phyloP scores from a whole-genome alignment of 345 rosid species.

The Populus ilicifolia region DNA sequence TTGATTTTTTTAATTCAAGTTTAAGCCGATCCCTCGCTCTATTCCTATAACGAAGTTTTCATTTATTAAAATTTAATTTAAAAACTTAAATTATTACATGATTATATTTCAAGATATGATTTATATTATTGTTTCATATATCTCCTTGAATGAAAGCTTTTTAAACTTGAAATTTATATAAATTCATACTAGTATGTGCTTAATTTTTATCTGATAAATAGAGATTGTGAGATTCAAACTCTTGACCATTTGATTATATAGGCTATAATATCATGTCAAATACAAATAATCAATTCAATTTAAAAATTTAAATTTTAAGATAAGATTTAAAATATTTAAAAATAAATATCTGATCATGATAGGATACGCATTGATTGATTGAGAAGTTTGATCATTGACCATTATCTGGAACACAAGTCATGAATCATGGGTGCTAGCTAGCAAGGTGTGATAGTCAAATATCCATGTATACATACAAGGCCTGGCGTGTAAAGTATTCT shows the following conservation, averaged over 20 bases:
- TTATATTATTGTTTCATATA: rapidly evolving
- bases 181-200: rapidly evolving
- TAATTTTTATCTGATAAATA: no score
- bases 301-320: no score
- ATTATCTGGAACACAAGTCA: neutral
- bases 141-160: rapidly evolving
- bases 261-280: rapidly evolving
- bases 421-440: neutral
- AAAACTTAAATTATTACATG: rapidly evolving
- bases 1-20: neutral
- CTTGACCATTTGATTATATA: rapidly evolving
- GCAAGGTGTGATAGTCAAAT: neutral
- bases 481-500: neutral
- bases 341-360: neutral
- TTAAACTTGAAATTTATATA: rapidly evolving
- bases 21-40: neutral
- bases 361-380: neutral
- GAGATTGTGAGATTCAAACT: rapidly evolving
- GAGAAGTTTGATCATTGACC: neutral
- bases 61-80: no score
- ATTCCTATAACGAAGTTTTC: no score
- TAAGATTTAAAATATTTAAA: no score
- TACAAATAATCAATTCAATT: no score
- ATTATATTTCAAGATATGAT: rapidly evolving
- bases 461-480: neutral